Base-by-base conservation (phyloP, 2,329 filamentous ascomycete species). In the Zelopaecilomyces penicillatus region DNA sequence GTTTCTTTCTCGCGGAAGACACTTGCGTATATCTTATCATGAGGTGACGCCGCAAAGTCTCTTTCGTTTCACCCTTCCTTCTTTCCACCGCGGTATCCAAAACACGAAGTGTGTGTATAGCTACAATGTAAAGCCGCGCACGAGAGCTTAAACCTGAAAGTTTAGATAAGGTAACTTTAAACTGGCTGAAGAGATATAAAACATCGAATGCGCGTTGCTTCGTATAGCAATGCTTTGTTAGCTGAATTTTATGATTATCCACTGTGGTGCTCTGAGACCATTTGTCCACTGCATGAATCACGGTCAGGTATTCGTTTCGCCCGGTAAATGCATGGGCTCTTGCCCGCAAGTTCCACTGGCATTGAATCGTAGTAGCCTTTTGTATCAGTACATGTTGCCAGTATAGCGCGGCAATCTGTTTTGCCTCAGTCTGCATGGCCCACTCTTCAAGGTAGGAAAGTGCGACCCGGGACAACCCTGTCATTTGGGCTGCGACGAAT, bases 21-120 rank as follows among this genome's bases (percentile, higher is more conserved):
- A 57, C 53, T 45, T 65, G 54, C 3, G 62, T 62, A 43, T 65
- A 65, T 45, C 58, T 59, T 44, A 53, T 52, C 61, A 61, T 65
- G 10, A 66, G 53, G 47, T 63, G 57, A 12, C 52, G 56, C 38
- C 63, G 59, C 11, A 66, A 49, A 27, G 55, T 46, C 8, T 55
- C 43, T 42, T 58, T 63, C 29, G 59, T 55, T 30, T 51, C 53
- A 11, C 49, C 49, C 40, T 57, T 57, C 5, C 55, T 58, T 8
- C 46, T 54, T 34, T 52, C 54, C 5, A 59, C 54, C 28, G 51
- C 47, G 33, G 27, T 43, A 11, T 59, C 54, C 30, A 66, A 53
- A 6, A 58, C 45, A 6, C 52, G 51, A 12, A 66, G 44, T 8
- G 61, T 12, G 10, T 43, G 52, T 4, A 55, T 64, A 11, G 59